These are phyloP conservation scores for Eucalyptus tenuipes DNA, from an alignment of 345 rosid species.

Conservation along the genomic window DNA sequence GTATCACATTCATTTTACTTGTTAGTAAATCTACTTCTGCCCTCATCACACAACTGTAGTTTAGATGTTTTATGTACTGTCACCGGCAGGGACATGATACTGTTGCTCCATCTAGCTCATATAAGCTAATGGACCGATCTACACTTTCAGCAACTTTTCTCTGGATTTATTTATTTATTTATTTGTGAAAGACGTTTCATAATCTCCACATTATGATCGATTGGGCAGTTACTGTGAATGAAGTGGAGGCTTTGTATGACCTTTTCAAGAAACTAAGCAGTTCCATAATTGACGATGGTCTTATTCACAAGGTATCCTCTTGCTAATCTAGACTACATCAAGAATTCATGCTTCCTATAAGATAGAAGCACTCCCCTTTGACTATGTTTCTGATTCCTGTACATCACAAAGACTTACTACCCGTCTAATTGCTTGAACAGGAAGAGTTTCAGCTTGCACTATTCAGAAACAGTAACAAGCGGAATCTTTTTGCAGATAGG, in stretches of 20 bases:
- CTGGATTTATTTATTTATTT: neutral
- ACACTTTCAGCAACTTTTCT: neutral
- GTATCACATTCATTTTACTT: neutral
- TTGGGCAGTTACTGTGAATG: conserved; percentile 54
- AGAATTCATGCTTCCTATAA: neutral
- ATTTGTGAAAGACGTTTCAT: neutral
- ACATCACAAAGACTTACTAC: neutral
- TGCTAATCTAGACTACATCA: neutral
- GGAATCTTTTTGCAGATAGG: conserved; percentile 46
- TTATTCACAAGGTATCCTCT: conserved; percentile 50
- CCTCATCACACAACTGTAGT: neutral
- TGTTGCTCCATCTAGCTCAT: neutral
- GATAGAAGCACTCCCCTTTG: neutral
- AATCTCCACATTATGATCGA: neutral
- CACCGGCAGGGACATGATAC: neutral
- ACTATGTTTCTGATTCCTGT: rapidly evolving
- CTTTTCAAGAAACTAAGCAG: conserved; percentile 66
- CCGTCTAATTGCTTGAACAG: neutral
- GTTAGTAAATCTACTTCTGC: neutral
- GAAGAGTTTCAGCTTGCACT: conserved; percentile 46
- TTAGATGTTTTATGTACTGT: neutral
- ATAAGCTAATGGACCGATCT: neutral
- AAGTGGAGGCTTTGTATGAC: conserved; percentile 61
- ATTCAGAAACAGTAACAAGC: conserved; percentile 23
- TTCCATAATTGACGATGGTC: conserved; percentile 29